Conservation (phyloP, 1,284 basidiomycete species). For the Kalmanozyma brasiliensis region DNA sequence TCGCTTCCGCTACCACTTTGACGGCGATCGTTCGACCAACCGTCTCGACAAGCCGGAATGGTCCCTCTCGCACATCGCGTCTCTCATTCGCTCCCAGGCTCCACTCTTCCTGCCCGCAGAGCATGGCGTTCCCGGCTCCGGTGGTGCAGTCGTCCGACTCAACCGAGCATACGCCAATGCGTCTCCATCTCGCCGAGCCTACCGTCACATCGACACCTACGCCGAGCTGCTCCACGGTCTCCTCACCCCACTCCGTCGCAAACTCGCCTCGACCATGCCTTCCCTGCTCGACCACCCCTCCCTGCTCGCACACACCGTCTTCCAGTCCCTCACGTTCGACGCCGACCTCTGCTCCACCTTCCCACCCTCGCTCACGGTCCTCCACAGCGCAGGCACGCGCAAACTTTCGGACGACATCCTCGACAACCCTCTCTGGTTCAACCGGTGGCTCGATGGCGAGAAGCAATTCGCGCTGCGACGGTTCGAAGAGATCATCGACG, state of each 20-base stretch:
- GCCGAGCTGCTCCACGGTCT: conserved; percentile 62
- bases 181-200: conserved; percentile 75
- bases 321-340: conserved; percentile 90
- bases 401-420: conserved; percentile 77
- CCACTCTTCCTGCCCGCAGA: conserved; percentile 76
- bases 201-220: conserved; percentile 46
- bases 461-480: conserved; percentile 78
- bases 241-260: conserved; percentile 51
- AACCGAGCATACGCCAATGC: conserved; percentile 73
- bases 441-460: conserved; percentile 77
- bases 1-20: conserved; percentile 96
- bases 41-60: conserved; percentile 95
- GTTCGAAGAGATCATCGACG: conserved; percentile 82
- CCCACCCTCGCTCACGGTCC: conserved; percentile 46
- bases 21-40: conserved; percentile 85
- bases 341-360: conserved; percentile 73
- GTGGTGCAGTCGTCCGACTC: conserved; percentile 13
- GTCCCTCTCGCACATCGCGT: conserved; percentile 90
- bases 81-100: conserved; percentile 70
- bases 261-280: conserved; percentile 72
- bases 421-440: conserved; percentile 86
- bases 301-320: conserved; percentile 91
- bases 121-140: conserved; percentile 19
- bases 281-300: conserved; percentile 81
- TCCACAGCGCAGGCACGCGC: conserved; percentile 31